Evolutionary conservation across 352 stramenopile genomes (phyloP).

Genomic region (Phytopythium cucurbitacearum): DNA sequence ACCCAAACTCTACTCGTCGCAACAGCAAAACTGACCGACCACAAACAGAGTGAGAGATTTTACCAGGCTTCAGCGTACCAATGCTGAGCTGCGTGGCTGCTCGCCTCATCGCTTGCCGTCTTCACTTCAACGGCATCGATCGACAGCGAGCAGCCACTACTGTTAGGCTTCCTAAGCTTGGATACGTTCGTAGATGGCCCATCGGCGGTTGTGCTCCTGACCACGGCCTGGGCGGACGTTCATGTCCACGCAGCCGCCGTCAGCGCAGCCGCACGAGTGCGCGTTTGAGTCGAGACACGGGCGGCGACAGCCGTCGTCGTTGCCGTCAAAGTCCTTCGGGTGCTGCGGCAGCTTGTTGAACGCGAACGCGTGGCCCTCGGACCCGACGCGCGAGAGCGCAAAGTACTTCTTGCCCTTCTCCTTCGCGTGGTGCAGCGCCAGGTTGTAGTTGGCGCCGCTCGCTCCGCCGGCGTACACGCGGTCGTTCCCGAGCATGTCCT

Average conservation of each 20-base stretch:
- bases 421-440: constrained; percentile 85
- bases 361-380: constrained; percentile 85
- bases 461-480: constrained; percentile 85
- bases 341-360: constrained; percentile 84
- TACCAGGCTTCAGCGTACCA: too few relatives aligned
- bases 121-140: too few relatives aligned
- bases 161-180: constrained; percentile 5
- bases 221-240: constrained; percentile 58
- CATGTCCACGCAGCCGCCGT: constrained; percentile 73
- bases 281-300: constrained; percentile 70
- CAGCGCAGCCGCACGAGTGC: constrained; percentile 83
- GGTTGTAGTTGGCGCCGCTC: constrained; percentile 88
- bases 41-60: too few relatives aligned
- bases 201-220: constrained; percentile 88
- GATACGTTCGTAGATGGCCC: constrained; percentile 83
- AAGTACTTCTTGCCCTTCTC: constrained; percentile 86
- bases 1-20: too few relatives aligned
- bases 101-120: too few relatives aligned
- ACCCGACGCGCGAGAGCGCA: constrained; percentile 69
- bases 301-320: constrained; percentile 76
- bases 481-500: constrained; percentile 83
- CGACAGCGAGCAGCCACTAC: too few relatives aligned
- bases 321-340: constrained; percentile 61
- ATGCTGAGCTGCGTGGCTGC: too few relatives aligned
- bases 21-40: too few relatives aligned